Conservation (phyloP, 1,284 basidiomycete genomes). For the Rhodotorula sp. region DNA sequence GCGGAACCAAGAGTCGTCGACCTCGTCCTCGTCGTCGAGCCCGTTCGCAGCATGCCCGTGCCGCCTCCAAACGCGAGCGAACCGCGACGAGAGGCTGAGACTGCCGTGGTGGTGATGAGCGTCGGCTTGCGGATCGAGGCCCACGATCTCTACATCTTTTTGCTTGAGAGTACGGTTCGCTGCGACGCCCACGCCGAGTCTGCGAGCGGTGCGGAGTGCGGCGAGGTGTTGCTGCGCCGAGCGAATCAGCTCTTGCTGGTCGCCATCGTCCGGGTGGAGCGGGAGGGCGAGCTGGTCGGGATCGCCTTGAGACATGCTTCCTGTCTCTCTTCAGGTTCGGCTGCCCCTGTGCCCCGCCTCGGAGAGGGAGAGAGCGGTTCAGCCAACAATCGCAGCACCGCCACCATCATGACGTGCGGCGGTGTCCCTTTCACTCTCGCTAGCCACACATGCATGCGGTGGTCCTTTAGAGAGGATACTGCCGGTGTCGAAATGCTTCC, state of each 20-base stretch:
- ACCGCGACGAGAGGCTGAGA: too few relatives aligned
- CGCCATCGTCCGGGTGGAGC: background rate
- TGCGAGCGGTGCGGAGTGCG: background rate
- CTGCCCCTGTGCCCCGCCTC: too few relatives aligned
- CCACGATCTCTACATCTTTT: background rate
- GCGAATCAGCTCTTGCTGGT: background rate
- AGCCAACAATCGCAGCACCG: too few relatives aligned
- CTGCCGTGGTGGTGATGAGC: background rate
- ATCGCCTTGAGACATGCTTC: too few relatives aligned
- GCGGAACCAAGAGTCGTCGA: slow-evolving; percentile 20
- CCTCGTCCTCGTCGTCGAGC: slow-evolving; percentile 4
- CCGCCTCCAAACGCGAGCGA: background rate
- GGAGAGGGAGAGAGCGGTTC: too few relatives aligned
- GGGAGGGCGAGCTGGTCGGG: background rate
- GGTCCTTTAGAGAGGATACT: too few relatives aligned
- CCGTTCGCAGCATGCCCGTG: too few relatives aligned
- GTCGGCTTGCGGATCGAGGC: background rate
- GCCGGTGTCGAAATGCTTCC: too few relatives aligned
- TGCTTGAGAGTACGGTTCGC: background rate
- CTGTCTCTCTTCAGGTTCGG: too few relatives aligned
- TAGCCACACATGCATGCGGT: too few relatives aligned
- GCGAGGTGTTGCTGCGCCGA: background rate
- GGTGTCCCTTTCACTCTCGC: too few relatives aligned
- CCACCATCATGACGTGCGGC: too few relatives aligned
- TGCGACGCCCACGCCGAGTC: background rate